Evolutionary conservation across 176 grass and related monocot genomes (phyloP), one percentile per base, ranked within the genome.

Genomic region (Melocanna baccifera): DNA sequence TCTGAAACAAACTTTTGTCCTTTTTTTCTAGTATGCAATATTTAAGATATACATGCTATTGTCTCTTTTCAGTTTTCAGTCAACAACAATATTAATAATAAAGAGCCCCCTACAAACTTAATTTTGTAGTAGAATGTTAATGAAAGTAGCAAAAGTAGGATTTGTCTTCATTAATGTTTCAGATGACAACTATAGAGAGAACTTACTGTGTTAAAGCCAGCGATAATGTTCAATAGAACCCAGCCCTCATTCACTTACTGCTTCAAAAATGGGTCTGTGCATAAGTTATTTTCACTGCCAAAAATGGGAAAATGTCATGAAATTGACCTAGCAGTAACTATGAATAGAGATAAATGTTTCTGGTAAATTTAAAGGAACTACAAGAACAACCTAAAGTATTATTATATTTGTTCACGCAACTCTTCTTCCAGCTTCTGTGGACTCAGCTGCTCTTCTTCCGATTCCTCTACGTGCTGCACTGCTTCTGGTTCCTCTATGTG

Each of bases 331-430:
- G 51, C 18, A 20, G 51, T 6, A 55, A 4, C 18, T 55, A 20
- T 55, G 19, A 2, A 55, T 55, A 20, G 18, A 55, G 51, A 8
- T 55, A 16, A 18, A 20, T 20, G 51, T 20, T 55, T 20, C 51
- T 6, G 2, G 18, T 55, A 55, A 55, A 20, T 55, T 20, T 55
- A 55, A 20, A 55, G 51, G 19, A 55, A 20, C 51, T 55, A 8
- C 51, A 55, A 6, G 51, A 55, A 20, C 51, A 55, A 94, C 92
- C 92, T 94, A 56, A 94, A 94, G 43, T 94, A 94, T 40, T 67
- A 94, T 16, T 94, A 81, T 18, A 94, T 94, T 42, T 92, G 89
- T 5, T n/a, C 2, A 4, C 91, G 56, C 7, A 94, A 36, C 12
- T 9, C 41, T 40, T 48, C 0, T 18, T 56, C 15, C 51, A 55